Base-by-base conservation (phyloP, 2,329 filamentous ascomycete genomes). In the Neoscytalidium dimidiatum region DNA sequence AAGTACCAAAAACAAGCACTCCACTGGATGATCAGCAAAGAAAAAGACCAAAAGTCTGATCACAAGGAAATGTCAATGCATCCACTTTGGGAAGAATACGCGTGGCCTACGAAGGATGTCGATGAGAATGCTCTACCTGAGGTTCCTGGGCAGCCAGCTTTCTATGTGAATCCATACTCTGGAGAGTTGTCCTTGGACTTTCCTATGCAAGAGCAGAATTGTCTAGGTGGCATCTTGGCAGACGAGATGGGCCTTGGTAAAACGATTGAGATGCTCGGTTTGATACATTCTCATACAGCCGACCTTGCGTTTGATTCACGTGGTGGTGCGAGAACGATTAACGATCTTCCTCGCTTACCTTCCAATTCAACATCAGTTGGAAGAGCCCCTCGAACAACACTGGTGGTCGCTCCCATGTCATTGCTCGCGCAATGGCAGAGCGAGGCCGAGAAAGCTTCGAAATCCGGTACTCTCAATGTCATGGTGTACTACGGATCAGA, bases 241-340 rank as follows among this genome's bases (percentile, higher is more conserved):
- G 95, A 99, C 72, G 91, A 98, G 78, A 99, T 99, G 95, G 95
- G 95, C 52, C 83, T 99, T 1, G 95, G 95, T 35, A 99, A 99
- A 81, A 99, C 95, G 0, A 98, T 99, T 62, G 94, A 99, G 74
- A 98, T 99, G 93, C 86, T 99, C 67, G 95, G 92, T 78, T 81
- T 99, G 57, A 86, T 99, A 4, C 95, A 99, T 75, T 87, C 92
- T 0, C 92, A 98, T 74, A 88, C 86, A 67, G 89, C 88, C 3
- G 83, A 89, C 23, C 73, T 82, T 29, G 70, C 71, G 19, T 68
- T 73, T 13, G 69, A 75, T 8, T 58, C 69, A 23, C 70, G 71
- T 26, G 43, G 57, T 3, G 66, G 69, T 44, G 66, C 70, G 7
- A 68, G 73, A 4, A 85, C 83, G 3, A 82, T 90, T 23, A 88